These are phyloP conservation scores for Microbotryum lychnidis-dioicae DNA, from an alignment of 1,284 basidiomycete genomes.

Conservation along the genomic window DNA sequence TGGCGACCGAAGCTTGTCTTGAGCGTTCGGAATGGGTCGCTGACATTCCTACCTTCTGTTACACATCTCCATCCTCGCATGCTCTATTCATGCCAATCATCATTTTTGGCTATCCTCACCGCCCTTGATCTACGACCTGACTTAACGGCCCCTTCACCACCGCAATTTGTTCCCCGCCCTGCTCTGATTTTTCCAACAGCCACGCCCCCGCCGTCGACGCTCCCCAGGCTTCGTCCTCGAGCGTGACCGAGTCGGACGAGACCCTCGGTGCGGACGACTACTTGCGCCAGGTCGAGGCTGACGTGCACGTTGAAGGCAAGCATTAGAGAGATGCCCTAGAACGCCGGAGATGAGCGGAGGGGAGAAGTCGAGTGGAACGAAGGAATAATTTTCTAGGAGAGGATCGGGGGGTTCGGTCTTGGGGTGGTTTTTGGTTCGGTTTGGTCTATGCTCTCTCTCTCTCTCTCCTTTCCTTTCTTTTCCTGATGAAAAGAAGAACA, in stretches of 20 bases:
- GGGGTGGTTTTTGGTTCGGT: too few relatives aligned
- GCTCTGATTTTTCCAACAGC: not conserved
- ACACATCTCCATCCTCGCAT: not conserved
- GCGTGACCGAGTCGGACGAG: conserved; percentile 17
- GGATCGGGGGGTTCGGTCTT: not conserved
- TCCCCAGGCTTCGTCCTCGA: conserved; percentile 21
- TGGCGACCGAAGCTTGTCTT: not conserved
- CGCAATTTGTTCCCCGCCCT: not conserved
- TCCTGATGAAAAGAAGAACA: too few relatives aligned
- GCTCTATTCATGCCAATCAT: not conserved
- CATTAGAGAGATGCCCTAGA: conserved; percentile 35
- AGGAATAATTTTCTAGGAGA: not conserved
- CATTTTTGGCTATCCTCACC: not conserved
- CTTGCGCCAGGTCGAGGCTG: conserved; percentile 36
- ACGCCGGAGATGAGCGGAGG: not conserved
- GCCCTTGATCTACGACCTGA: not conserved
- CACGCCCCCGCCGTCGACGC: conserved; percentile 37
- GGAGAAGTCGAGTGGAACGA: not conserved
- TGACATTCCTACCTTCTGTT: not conserved
- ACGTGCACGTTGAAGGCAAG: conserved; percentile 40
- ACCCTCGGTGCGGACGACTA: conserved; percentile 39
- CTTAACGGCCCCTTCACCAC: not conserved
- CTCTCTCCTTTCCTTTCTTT: too few relatives aligned
- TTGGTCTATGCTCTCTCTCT: too few relatives aligned
- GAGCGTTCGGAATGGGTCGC: not conserved